Evolutionary conservation across 1,284 basidiomycete species (phyloP).

Genomic region (Austroboletus sp.): DNA sequence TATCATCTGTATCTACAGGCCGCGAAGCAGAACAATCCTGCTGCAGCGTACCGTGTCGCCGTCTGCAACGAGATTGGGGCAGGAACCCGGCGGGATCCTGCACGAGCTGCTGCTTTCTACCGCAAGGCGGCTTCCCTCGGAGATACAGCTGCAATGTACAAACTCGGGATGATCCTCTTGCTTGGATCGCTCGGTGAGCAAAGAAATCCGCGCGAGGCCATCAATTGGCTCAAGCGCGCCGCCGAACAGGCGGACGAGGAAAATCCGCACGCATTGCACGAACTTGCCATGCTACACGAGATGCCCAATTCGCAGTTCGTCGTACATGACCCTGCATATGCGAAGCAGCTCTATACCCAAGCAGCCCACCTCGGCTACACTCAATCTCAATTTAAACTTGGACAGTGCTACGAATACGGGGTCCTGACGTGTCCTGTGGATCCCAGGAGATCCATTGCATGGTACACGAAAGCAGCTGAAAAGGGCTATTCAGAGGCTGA

Average conservation of each 20-base stretch:
- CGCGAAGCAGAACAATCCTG: slow-evolving; percentile 92
- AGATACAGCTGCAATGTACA: slow-evolving; percentile 98
- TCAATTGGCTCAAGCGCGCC: slow-evolving; percentile 91
- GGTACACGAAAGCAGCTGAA: slow-evolving; percentile 97
- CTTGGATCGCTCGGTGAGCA: slow-evolving; percentile 81
- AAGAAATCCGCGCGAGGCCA: slow-evolving; percentile 84
- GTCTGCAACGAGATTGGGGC: slow-evolving; percentile 99
- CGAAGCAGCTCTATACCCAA: slow-evolving; percentile 84
- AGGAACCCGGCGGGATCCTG: slow-evolving; percentile 85
- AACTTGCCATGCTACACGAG: slow-evolving; percentile 91
- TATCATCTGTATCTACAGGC: slow-evolving; percentile 98
- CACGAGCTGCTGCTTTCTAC: slow-evolving; percentile 91
- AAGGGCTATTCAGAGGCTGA: slow-evolving; percentile 93
- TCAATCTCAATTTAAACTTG: slow-evolving; percentile 91
- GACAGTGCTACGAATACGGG: slow-evolving; percentile 93
- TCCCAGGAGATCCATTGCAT: slow-evolving; percentile 88
- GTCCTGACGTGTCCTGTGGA: slow-evolving; percentile 85
- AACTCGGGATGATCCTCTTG: slow-evolving; percentile 92
- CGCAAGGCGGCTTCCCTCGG: slow-evolving; percentile 93
- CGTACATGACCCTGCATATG: slow-evolving; percentile 70
- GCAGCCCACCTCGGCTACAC: slow-evolving; percentile 92
- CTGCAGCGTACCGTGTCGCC: slow-evolving; percentile 93
- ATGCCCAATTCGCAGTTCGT: slow-evolving; percentile 60
- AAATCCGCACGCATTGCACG: slow-evolving; percentile 95
- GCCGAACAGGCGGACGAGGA: slow-evolving; percentile 97